phyloP scores from a whole-genome alignment of 768 basidiomycete genomes.

The Rhizopogon vesiculosus region DNA sequence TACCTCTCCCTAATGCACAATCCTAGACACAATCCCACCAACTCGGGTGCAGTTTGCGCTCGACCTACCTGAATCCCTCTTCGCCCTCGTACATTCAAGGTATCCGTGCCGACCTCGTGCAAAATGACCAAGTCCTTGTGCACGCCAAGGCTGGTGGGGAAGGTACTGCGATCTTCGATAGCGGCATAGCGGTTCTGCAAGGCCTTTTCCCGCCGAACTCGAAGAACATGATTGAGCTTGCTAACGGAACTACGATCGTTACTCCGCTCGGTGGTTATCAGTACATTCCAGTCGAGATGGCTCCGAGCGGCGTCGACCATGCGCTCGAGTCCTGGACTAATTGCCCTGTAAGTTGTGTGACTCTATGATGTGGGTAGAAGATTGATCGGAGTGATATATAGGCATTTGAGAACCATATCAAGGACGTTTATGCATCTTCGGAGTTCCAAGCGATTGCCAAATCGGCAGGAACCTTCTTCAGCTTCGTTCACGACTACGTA shows the following conservation, averaged over 20 bases:
- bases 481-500: conserved; percentile 58
- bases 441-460: conserved; percentile 58
- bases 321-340: conserved; percentile 76
- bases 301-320: conserved; percentile 48
- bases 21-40: conserved; percentile 59
- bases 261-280: conserved; percentile 84
- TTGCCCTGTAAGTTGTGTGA: conserved; percentile 40
- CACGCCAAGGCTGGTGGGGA: conserved; percentile 81
- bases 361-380: neutral
- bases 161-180: conserved; percentile 78
- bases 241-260: conserved; percentile 67
- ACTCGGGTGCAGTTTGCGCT: conserved; percentile 57
- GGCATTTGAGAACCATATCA: conserved; percentile 65
- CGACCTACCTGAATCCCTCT: conserved; percentile 59
- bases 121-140: conserved; percentile 66
- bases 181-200: conserved; percentile 76
- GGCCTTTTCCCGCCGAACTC: conserved; percentile 78
- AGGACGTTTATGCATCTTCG: conserved; percentile 54
- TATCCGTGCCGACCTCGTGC: conserved; percentile 61
- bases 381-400: conserved; percentile 26
- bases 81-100: conserved; percentile 66
- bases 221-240: conserved; percentile 65
- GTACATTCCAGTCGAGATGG: conserved; percentile 74
- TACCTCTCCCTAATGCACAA: conserved; percentile 5
- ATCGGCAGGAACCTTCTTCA: conserved; percentile 61